phyloP scores from a whole-genome alignment of 345 rosid species.

The Rubroshorea leprosula region DNA sequence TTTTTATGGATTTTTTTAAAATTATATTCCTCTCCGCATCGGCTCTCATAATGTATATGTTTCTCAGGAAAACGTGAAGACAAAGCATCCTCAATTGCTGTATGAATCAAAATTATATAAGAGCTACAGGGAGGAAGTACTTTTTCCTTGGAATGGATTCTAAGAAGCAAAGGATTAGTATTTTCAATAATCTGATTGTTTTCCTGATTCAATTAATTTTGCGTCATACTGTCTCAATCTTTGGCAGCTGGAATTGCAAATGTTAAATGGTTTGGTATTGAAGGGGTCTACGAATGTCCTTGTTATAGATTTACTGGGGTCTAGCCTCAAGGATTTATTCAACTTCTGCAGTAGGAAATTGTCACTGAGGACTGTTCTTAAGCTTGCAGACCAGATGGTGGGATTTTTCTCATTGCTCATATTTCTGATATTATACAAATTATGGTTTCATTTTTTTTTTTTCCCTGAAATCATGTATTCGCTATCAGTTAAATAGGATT shows the following conservation, averaged over 20 bases:
- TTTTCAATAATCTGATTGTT: not conserved
- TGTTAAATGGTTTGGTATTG: conserved; percentile 85
- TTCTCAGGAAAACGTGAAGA: conserved; percentile 82
- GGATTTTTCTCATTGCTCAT: not conserved
- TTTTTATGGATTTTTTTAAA: no score
- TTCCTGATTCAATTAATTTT: not conserved
- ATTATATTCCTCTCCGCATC: conserved; percentile 1
- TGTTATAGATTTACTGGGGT: conserved; percentile 91
- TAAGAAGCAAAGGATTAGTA: not conserved
- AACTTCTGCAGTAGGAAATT: conserved; percentile 75
- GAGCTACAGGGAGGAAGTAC: conserved; percentile 94
- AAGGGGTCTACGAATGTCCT: conserved; percentile 84
- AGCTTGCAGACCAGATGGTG: conserved; percentile 99
- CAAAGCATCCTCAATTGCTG: conserved; percentile 92
- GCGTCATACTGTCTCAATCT: not conserved
- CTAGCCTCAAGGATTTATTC: conserved; percentile 87
- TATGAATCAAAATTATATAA: conserved; percentile 87
- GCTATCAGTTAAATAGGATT: conserved; percentile 74
- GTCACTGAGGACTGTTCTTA: conserved; percentile 78
- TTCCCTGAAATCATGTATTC: conserved; percentile 4
- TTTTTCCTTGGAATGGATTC: conserved; percentile 7
- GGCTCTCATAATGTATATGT: conserved; percentile 2
- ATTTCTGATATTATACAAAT: not conserved
- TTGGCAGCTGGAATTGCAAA: conserved; percentile 88
- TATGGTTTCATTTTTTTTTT: not conserved